A percentile compares a stretch with the other conserved stretches of the same genome.
Evolutionary conservation across 2,329 filamentous ascomycete species (phyloP).

Genomic region (Pezicula neosporulosa): DNA sequence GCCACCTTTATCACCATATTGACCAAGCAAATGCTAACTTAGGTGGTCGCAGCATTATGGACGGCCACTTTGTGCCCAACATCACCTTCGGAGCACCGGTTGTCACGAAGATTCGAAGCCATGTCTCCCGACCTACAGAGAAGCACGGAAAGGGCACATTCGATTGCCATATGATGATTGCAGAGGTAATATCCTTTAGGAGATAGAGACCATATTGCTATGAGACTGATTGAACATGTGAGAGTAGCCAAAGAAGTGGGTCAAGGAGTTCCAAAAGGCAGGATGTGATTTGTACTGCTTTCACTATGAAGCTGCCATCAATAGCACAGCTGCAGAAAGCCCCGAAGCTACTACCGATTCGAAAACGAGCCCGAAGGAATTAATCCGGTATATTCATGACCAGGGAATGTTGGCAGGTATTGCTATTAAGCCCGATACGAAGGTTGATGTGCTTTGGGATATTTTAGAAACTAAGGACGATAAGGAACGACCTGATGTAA

Average conservation of each 20-base stretch:
- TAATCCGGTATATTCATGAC: constrained; percentile 89
- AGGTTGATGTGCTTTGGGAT: constrained; percentile 88
- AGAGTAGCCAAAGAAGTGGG: constrained; percentile 90
- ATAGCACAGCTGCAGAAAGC: constrained; percentile 76
- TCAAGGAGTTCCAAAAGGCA: constrained; percentile 88
- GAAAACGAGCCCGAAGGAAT: constrained; percentile 76
- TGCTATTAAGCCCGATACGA: constrained; percentile 90
- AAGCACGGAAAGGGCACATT: constrained; percentile 84
- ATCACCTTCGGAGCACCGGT: constrained; percentile 96
- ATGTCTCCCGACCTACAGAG: constrained; percentile 72
- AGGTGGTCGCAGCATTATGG: constrained; percentile 63
- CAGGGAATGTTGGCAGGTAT: constrained; percentile 87
- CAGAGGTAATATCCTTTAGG: constrained; percentile 62
- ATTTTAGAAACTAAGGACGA: constrained; percentile 71
- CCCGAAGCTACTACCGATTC: constrained; percentile 66
- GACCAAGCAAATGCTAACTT: too few species aligned
- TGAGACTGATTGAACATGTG: constrained; percentile 1
- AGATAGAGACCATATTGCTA: background rate
- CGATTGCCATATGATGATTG: constrained; percentile 99
- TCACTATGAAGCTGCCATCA: constrained; percentile 93
- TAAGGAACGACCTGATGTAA: constrained; percentile 83
- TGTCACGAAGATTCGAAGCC: constrained; percentile 85
- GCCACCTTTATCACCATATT: too few species aligned
- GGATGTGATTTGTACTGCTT: constrained; percentile 99
- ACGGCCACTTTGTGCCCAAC: constrained; percentile 98